Evolutionary conservation across 2,329 filamentous ascomycete genomes (phyloP), one percentile per base, ranked within the genome.

Genomic region (Phialophora verrucosa): DNA sequence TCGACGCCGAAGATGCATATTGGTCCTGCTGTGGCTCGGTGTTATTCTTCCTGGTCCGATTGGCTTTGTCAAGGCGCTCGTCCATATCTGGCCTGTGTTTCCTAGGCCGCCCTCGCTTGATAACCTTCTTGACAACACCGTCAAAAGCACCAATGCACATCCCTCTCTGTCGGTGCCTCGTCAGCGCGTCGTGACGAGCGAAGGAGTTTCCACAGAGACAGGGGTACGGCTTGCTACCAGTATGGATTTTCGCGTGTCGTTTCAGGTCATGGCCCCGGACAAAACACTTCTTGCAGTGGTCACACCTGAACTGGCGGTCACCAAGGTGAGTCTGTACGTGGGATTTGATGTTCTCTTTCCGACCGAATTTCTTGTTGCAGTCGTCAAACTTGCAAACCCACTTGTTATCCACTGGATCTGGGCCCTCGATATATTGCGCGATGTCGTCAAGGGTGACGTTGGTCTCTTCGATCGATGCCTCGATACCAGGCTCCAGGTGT

Each of bases 311-410:
- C 77, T 97, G 95, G 56, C 95, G 87, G 78, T 99, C 95, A 74
- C 96, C 95, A 70, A 99, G 89, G 79, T 99, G 95, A 3, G 95
- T 99, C 80, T 99, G 95, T 14, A 99, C 92, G 77, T 99, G 95
- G 0, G 93, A 96, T 77, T 97, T 96, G 83, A 98, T 97, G 80
- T 99, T 98, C 78, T 99, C 95, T 78, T 97, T 96, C 73, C 95
- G 88, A n/a, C 93, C 94, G 76, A 99, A 98, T 61, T 89, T 87
- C 78, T 97, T 96, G 72, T 89, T 87, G 78, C 95, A 99, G 31
- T 88, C 89, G 8, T 92, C 82, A 73, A 81, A 93, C n/a, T 87
- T 79, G 76, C 91, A 95, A 6, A 88, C 83, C 90, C 90, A 95
- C 78, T 92, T 93, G 72, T 89, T 89, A 72, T 93, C 90, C n/a